Evolutionary conservation across 345 rosid species (phyloP).

Genomic region (Murraya paniculata): DNA sequence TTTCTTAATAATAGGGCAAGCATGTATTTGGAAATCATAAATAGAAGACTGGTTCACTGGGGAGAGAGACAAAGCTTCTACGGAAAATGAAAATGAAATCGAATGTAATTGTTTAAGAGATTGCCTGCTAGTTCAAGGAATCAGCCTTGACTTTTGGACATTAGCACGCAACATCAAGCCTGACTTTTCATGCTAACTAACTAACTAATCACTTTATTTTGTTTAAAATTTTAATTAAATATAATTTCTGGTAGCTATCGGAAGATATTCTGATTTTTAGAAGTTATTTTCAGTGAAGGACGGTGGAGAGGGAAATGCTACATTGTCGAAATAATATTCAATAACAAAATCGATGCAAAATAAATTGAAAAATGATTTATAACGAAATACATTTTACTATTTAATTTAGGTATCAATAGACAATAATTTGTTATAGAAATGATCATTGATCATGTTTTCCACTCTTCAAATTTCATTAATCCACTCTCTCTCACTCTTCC

Average conservation of each 20-base stretch:
- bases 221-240: not conserved
- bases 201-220: not conserved
- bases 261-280: not conserved
- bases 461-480: not conserved
- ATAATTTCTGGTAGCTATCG: not conserved
- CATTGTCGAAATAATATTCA: not conserved
- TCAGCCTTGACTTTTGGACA: not conserved
- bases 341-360: not conserved
- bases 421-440: not conserved
- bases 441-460: not conserved
- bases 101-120: not conserved
- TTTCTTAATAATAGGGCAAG: not conserved
- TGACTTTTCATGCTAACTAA: not conserved
- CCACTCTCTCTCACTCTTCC: not conserved
- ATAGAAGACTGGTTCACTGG: not conserved
- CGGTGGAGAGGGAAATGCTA: not conserved
- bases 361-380: not conserved
- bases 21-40: not conserved
- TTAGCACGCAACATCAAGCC: not conserved
- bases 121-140: not conserved
- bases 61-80: not conserved
- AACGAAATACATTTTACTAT: not conserved
- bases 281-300: not conserved
- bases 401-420: not conserved
- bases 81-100: too few species aligned